These are phyloP conservation scores for Paecilomyces formosus DNA, from an alignment of 2,329 filamentous ascomycete species.

Conservation along the genomic window DNA sequence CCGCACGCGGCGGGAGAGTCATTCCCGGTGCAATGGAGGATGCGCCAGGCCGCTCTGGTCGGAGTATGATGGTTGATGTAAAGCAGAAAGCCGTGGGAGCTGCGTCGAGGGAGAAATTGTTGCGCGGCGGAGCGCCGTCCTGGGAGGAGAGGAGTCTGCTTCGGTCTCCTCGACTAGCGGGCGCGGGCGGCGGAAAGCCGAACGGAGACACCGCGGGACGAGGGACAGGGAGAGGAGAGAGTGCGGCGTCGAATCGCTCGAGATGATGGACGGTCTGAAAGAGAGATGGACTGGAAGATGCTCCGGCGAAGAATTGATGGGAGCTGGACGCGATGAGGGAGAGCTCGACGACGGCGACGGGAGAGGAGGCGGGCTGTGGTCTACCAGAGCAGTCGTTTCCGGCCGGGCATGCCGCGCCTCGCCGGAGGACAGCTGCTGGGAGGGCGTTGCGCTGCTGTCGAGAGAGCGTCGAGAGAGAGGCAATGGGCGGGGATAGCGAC, in stretches of 20 bases:
- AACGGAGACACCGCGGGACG: slow-evolving; percentile 2
- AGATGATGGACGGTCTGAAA: background rate
- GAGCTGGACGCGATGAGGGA: background rate
- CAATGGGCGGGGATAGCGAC: background rate
- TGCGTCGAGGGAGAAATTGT: background rate
- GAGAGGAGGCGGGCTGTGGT: background rate
- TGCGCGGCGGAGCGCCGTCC: slow-evolving; percentile 2
- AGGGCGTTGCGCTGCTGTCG: background rate
- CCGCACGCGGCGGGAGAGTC: slow-evolving; percentile 28
- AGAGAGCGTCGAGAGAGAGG: background rate
- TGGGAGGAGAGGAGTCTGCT: slow-evolving; percentile 4
- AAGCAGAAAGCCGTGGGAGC: background rate
- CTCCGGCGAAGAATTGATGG: background rate
- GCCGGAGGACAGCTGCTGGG: background rate
- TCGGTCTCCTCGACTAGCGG: slow-evolving; percentile 1
- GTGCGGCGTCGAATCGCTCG: background rate
- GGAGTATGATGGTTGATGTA: slow-evolving; percentile 13
- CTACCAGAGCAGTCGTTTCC: slow-evolving; percentile 11
- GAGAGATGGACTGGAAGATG: background rate
- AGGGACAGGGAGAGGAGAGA: slow-evolving; percentile 4
- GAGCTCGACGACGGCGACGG: background rate
- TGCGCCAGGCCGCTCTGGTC: slow-evolving; percentile 1
- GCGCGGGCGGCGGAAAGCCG: slow-evolving; percentile 7
- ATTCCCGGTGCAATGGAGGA: slow-evolving; percentile 20
- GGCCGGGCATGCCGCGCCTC: slow-evolving; percentile 4